Evolutionary conservation across 305 asterid genomes (phyloP), one percentile per base, ranked within the genome.

Genomic region (Fraxinus angustifolia): DNA sequence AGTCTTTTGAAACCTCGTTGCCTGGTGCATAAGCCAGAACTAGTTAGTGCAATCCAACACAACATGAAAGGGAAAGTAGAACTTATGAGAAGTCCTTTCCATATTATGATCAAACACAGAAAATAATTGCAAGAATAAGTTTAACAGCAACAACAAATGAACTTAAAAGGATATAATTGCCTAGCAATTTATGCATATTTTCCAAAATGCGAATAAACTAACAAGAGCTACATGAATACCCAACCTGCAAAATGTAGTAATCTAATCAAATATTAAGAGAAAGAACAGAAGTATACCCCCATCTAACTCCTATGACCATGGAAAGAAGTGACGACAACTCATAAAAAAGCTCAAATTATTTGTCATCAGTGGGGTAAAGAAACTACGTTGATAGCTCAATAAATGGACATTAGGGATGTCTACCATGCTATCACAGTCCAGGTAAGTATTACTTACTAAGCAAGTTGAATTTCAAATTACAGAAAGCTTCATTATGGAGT

Each of bases 1-100:
- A 96, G 82, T 78, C 89, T 90, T 86, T 89, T 92, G 89, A 89
- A 96, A 76, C 98, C 98, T 83, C 80, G 86, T 86, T 90, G 90
- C 81, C 98, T 96, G 91, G 65, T 79, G 84, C 19, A 75, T 16
- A 72, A 74, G 81, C n/a, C 8, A 72, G 26, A 74, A 80, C 38
- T 45, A 36, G 56, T 78, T 36, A 82, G 81, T 81, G 50, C 79
- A 68, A 86, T 78, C 12, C 73, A 74, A 75, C 19, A 72, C 53
- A 12, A 12, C 58, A 31, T 31, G n/a, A 26, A 6, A 80, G 83
- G 30, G n/a, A 6, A n/a, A 65, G 48, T 0, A 4, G 48, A 82
- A 17, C 53, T 28, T 50, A 6, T 50, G 31, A 36, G 73, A 23
- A 33, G 14, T 72, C 36, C 26, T 62, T 78, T 23, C 17, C 26